Evolutionary conservation across 2,329 filamentous ascomycete genomes (phyloP), one percentile per base, ranked within the genome.

Genomic region (Pseudogymnoascus sp.): DNA sequence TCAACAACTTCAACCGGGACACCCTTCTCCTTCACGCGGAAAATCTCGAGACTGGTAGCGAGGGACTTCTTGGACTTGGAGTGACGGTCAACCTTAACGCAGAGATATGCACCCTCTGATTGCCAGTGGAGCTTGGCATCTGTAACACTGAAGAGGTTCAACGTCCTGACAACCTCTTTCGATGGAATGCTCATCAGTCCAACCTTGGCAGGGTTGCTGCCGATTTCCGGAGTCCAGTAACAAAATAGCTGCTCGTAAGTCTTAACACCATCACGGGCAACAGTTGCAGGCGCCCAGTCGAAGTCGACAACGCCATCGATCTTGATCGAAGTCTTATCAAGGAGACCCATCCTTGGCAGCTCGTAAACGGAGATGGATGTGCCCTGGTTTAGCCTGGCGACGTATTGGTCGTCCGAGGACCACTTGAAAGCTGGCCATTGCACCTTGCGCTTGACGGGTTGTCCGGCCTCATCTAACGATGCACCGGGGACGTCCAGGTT

Each of bases 401-500:
- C 93, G 75, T 96, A 99, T 77, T 96, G 95, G 78, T 97, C 92
- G 74, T 99, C 95, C 2, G 95, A 82, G 31, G 95, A 97, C 95
- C 95, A 99, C 81, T 99, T 99, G 86, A 99, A 99, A 1, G 93
- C 93, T 24, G 95, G 95, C 95, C 95, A 99, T 73, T 95, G 90
- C 70, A 96, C 86, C 84, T 97, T 97, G 77, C 92, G 91, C 82
- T 96, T 96, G 68, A 84, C 79, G 31, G 85, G 83, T 65, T 85
- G 81, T 65, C 85, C 85, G 38, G 87, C 84, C 38, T 81, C 81
- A 63, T 87, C 86, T 60, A 76, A 77, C 38, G 79, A 78, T 59
- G 84, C 81, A 68, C 82, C 83, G 31, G 90, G 86, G 13, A 90
- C 79, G 69, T 99, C 95, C 67, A 96, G 84, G 70, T 93, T 96